Evolutionary conservation across 2,329 filamentous ascomycete genomes (phyloP), one percentile per base, ranked within the genome.

Genomic region (Microsporum ferrugineum): DNA sequence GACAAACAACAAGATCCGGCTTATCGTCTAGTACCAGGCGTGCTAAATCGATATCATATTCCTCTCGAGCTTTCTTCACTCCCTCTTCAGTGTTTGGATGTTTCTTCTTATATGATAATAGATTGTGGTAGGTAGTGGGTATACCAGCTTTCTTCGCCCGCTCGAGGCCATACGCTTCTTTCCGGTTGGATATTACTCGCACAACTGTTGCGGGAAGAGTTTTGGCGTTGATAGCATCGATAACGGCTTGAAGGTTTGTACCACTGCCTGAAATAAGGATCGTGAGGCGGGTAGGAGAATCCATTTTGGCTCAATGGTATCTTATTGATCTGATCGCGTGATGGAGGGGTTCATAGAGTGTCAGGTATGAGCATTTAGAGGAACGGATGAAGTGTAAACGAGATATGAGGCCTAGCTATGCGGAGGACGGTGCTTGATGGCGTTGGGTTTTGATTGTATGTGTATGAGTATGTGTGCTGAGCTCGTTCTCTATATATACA

Each of bases 71-170:
- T 47, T 71, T 67, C 62, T 75, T 71, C 5, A 78, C 70, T 4
- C 77, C 75, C 41, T 82, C 79, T 14, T 75, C 76, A 67, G 71
- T 85, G 69, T 88, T 88, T 62, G 89, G 90, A 75, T 89, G 86
- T 39, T 82, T 81, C n/a, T 39, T 51, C 59, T 61, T 49, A 31
- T 57, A 57, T 47, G 49, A 12, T 61, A 91, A 79, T 45, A 94
- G 82, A 73, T 92, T 92, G 79, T 92, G 90, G 77, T 92, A 92
- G 60, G 83, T 82, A 60, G 84, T 88, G 0, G 88, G 85, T 61
- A 95, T 91, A 39, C 72, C 69, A 59, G 83, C 84, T 51, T 78
- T 74, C 58, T 75, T 67, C 6, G 86, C 86, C 61, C 85, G 82
- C 63, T 80, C 77, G 63, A 88, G 79, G 47, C 86, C 86, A 66